These are phyloP conservation scores for Avena atlantica DNA, from an alignment of 176 grass and related monocot species.

Conservation along the genomic window DNA sequence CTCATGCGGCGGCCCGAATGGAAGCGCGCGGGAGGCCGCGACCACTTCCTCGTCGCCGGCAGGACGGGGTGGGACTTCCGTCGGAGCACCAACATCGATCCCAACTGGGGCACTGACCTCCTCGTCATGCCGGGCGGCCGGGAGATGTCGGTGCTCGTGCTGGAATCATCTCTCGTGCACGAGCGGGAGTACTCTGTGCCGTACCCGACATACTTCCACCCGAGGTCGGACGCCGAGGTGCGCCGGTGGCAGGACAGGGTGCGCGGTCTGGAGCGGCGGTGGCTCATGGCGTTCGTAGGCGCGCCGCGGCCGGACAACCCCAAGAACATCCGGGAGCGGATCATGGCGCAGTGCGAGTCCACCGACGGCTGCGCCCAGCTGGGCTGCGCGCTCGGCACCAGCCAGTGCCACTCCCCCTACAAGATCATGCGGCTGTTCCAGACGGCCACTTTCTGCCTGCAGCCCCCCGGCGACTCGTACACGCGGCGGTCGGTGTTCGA, in stretches of 20 bases:
- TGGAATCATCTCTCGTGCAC: constrained; percentile 57
- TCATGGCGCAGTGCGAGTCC: constrained; percentile 2
- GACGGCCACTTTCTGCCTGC: constrained; percentile 21
- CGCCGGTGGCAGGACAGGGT: constrained; percentile 61
- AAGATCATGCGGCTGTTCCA: background rate
- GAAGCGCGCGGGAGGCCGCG: constrained; percentile 38
- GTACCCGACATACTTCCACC: constrained; percentile 83
- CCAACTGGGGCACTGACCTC: constrained; percentile 61
- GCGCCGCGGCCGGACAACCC: constrained; percentile 39
- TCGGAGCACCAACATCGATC: too few relatives aligned
- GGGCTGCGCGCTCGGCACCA: background rate
- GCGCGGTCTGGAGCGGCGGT: constrained; percentile 26
- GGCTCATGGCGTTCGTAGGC: constrained; percentile 69
- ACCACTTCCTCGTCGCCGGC: constrained; percentile 68
- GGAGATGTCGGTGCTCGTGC: constrained; percentile 62
- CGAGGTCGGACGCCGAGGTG: constrained; percentile 58
- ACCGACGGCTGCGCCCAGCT: background rate
- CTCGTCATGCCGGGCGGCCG: constrained; percentile 43
- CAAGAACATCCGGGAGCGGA: background rate
- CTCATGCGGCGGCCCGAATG: constrained; percentile 38
- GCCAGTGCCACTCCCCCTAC: background rate
- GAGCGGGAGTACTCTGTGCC: constrained; percentile 30
- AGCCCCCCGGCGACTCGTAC: constrained; percentile 18
- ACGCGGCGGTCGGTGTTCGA: constrained; percentile 20
- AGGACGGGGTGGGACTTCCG: constrained; percentile 56